Evolutionary conservation across 2,329 filamentous ascomycete species (phyloP).

Genomic region (Phialocephala sp.): DNA sequence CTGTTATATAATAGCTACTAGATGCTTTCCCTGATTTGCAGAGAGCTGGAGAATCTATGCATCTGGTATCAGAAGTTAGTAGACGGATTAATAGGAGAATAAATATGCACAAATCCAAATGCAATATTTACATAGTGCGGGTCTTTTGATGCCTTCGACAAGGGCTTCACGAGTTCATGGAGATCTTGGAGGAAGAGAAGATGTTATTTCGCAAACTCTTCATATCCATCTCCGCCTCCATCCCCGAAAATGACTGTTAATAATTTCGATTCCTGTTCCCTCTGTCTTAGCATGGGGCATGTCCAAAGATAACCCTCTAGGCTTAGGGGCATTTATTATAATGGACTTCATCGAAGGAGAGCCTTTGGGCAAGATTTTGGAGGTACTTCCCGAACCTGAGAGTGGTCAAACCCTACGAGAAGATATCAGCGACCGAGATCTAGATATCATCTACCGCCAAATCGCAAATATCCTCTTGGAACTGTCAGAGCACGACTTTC

Average conservation of each 20-base stretch:
- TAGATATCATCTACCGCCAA: slow-evolving; percentile 23
- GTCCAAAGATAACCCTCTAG: slow-evolving; percentile 15
- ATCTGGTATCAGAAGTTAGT: too few relatives aligned
- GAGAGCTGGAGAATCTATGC: too few relatives aligned
- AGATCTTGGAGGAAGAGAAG: too few relatives aligned
- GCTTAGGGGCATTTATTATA: slow-evolving; percentile 22
- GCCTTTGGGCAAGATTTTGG: slow-evolving; percentile 16
- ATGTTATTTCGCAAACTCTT: too few relatives aligned
- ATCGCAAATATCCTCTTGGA: slow-evolving; percentile 23
- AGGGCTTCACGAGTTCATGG: too few relatives aligned
- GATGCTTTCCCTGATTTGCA: slow-evolving; percentile 26
- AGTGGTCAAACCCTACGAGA: slow-evolving; percentile 11
- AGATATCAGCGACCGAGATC: slow-evolving; percentile 18
- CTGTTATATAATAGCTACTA: slow-evolving; percentile 19
- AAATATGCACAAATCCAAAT: too few relatives aligned
- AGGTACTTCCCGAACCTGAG: slow-evolving; percentile 10
- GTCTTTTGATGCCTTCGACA: too few relatives aligned
- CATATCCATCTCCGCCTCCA: too few relatives aligned
- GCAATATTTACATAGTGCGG: too few relatives aligned
- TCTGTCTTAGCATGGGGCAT: background rate
- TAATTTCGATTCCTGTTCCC: too few relatives aligned
- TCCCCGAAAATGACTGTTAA: too few relatives aligned
- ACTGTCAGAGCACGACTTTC: slow-evolving; percentile 23
- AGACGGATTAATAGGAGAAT: too few relatives aligned
- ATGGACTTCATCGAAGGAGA: slow-evolving; percentile 22